Evolutionary conservation across 1,284 basidiomycete genomes (phyloP), one percentile per base, ranked within the genome.

Genomic region (Tremellales sp.): DNA sequence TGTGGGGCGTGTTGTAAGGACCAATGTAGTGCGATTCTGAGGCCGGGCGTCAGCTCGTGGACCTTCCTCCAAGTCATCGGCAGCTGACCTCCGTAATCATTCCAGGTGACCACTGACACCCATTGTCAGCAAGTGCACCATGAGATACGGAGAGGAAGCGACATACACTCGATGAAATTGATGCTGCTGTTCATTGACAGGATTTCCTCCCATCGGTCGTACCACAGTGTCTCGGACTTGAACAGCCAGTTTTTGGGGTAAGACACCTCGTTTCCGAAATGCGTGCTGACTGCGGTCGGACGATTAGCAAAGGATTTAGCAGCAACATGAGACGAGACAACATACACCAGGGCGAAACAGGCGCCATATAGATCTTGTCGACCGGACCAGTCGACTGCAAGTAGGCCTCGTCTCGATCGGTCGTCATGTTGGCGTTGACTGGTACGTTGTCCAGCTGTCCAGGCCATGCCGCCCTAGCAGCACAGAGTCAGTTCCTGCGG

Each of bases 241-340:
- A 72, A 74, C 22, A 72, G 33, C 59, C 60, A 72, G 60, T 74
- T 74, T 52, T 74, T 74, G 32, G 57, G 42, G 52, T 68, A 74
- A 4, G 66, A 46, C 3, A 68, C 65, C 31, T 71, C 65, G 19
- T 54, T 47, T 25, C 65, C 66, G 43, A 70, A 72, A 54, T 74
- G 72, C 7, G 72, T 71, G 40, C 58, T 66, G 66, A 72, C 63
- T 66, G 36, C 8, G 9, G 24, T 36, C 19, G 35, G 24, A 9
- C 9, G n/a, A n/a, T n/a, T 19, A 6, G 14, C 7, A 12, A 1
- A 5, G 7, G 36, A 9, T 3, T n/a, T 12, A n/a, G 18, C 24
- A 22, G 26, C 18, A 38, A 47, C 12, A n/a, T 34, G 27, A 33
- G 9, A 21, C 8, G 28, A 22, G 14, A 27, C 18, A 3, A 58